Evolutionary conservation across 139 green algal species (phyloP).

Genomic region (Picochlorum sp.): DNA sequence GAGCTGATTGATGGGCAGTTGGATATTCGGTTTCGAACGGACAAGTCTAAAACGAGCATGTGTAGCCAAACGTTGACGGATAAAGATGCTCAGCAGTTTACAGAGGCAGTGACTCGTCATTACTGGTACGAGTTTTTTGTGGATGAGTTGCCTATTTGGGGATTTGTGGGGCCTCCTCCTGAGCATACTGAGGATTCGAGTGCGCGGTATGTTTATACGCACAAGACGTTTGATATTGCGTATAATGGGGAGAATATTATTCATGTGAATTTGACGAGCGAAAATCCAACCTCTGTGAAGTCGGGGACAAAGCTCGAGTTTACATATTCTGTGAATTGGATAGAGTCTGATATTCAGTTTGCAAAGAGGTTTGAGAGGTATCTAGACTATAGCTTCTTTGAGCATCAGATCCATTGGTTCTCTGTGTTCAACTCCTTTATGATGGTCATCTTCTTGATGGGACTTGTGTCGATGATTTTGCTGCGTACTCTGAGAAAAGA

Average conservation of each 20-base stretch:
- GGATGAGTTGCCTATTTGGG: slow-evolving; percentile 91
- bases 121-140: slow-evolving; percentile 94
- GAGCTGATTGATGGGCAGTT: slow-evolving; percentile 89
- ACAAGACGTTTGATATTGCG: slow-evolving; percentile 86
- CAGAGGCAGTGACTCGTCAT: slow-evolving; percentile 61
- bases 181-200: slow-evolving; percentile 33
- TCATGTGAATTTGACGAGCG: slow-evolving; percentile 88
- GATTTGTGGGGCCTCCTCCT: slow-evolving; percentile 69
- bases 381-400: slow-evolving; percentile 97
- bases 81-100: slow-evolving; percentile 51
- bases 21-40: slow-evolving; percentile 72
- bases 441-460: slow-evolving; percentile 98
- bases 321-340: slow-evolving; percentile 82
- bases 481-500: slow-evolving; percentile 89
- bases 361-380: slow-evolving; percentile 89
- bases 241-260: slow-evolving; percentile 93
- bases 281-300: slow-evolving; percentile 51
- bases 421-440: slow-evolving; percentile 98
- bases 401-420: slow-evolving; percentile 99
- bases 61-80: slow-evolving; percentile 60
- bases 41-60: slow-evolving; percentile 61
- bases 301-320: slow-evolving; percentile 66
- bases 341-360: slow-evolving; percentile 59
- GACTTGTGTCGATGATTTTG: slow-evolving; percentile 94
- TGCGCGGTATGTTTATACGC: slow-evolving; percentile 80